Conservation (phyloP, 1,284 basidiomycete species). For the Sporisorium exsertum region DNA sequence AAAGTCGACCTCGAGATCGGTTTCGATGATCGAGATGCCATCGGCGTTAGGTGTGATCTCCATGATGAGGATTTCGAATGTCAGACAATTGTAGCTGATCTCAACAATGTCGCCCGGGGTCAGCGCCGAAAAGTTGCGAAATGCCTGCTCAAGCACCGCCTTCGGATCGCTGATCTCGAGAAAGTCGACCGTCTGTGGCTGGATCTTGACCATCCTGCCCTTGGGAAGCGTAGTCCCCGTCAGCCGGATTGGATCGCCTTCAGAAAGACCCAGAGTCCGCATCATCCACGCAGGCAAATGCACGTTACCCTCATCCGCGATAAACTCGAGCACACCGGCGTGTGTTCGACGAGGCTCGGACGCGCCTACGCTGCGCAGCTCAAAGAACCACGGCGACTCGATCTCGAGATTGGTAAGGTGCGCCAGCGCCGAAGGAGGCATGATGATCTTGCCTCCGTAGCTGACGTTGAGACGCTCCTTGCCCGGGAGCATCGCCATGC, state of each 20-base stretch:
- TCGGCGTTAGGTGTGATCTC: conserved; percentile 82
- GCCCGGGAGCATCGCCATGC: conserved; percentile 84
- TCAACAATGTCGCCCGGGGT: conserved; percentile 72
- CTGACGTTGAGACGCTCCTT: conserved; percentile 85
- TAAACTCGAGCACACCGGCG: conserved; percentile 97
- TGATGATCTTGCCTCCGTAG: conserved; percentile 98
- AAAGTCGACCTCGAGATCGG: conserved; percentile 87
- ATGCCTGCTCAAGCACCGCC: conserved; percentile 93
- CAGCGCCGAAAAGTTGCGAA: conserved; percentile 86
- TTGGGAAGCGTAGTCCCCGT: conserved; percentile 88
- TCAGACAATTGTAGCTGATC: conserved; percentile 76
- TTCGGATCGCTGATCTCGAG: conserved; percentile 90
- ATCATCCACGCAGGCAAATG: conserved; percentile 99
- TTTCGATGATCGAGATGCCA: conserved; percentile 90
- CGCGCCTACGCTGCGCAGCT: conserved; percentile 82
- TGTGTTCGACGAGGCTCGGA: conserved; percentile 75
- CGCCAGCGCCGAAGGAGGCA: conserved; percentile 94
- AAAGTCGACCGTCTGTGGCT: conserved; percentile 95
- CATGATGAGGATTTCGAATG: conserved; percentile 96
- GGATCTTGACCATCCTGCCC: conserved; percentile 95
- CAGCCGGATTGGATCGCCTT: conserved; percentile 94
- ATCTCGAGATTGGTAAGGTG: conserved; percentile 89
- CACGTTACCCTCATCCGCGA: conserved; percentile 94
- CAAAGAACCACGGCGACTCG: conserved; percentile 94
- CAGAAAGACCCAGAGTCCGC: conserved; percentile 89